Evolutionary conservation across 1,139 yeast species (phyloP).

Genomic region (Nakaseomyces kungkrabaensis): DNA sequence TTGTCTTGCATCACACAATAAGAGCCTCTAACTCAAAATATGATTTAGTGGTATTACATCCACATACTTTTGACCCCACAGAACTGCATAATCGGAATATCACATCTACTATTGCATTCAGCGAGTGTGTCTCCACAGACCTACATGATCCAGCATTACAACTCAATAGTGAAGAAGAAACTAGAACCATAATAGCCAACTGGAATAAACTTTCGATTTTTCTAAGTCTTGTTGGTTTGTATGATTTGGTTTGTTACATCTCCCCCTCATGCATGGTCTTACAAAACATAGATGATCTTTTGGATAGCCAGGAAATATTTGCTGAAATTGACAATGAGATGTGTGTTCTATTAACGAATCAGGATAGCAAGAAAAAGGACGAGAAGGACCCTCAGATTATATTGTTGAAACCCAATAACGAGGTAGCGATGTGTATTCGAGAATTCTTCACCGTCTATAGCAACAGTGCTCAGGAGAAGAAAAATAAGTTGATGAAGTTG

Average conservation of each 20-base stretch:
- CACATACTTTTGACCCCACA: slow-evolving; percentile 12
- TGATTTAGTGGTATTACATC: slow-evolving; percentile 19
- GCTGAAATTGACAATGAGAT: slow-evolving; percentile 24
- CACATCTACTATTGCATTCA: slow-evolving; percentile 11
- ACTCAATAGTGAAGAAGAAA: neutral
- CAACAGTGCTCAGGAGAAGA: slow-evolving; percentile 14
- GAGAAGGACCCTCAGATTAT: slow-evolving; percentile 17
- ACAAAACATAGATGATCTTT: slow-evolving; percentile 25
- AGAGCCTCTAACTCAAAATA: slow-evolving; percentile 18
- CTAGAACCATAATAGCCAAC: neutral
- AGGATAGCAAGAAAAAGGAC: neutral
- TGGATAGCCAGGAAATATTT: slow-evolving; percentile 18
- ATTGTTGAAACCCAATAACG: slow-evolving; percentile 24
- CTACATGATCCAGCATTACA: neutral
- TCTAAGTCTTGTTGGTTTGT: slow-evolving; percentile 14
- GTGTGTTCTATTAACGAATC: slow-evolving; percentile 17
- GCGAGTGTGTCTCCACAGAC: slow-evolving; percentile 6
- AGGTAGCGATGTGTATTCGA: slow-evolving; percentile 26
- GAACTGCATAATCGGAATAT: slow-evolving; percentile 8
- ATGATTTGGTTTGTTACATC: slow-evolving; percentile 25
- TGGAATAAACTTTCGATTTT: slow-evolving; percentile 20
- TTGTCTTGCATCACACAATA: slow-evolving; percentile 22
- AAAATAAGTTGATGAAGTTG: slow-evolving; percentile 12
- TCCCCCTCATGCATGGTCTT: slow-evolving; percentile 24
- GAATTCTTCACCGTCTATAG: slow-evolving; percentile 28